phyloP scores from a whole-genome alignment of 306 rosid genomes.

The Sphenostylis stenocarpa region DNA sequence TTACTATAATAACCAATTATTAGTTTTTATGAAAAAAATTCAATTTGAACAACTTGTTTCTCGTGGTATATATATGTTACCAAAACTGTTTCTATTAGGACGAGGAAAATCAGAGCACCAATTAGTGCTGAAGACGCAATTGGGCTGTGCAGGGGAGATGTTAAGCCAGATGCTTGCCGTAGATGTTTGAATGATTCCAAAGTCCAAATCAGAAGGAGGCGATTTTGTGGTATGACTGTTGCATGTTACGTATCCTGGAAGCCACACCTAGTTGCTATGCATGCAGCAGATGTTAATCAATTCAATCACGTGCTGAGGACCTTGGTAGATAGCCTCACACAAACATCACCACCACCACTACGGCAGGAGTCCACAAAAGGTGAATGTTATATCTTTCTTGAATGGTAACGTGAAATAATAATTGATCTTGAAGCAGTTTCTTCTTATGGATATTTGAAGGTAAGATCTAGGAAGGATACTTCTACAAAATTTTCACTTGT shows the following conservation, averaged over 20 bases:
- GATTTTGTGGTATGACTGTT: background rate
- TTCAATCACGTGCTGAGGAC: background rate
- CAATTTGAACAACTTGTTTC: no score
- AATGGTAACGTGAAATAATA: background rate
- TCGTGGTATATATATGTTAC: no score
- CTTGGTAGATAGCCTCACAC: background rate
- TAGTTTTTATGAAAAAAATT: no score
- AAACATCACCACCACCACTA: background rate
- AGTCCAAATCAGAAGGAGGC: slow-evolving; percentile 11
- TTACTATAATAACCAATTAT: no score
- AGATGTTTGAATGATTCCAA: background rate
- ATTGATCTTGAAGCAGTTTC: no score
- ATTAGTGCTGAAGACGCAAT: no score
- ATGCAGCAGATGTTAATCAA: background rate
- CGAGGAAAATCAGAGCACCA: no score
- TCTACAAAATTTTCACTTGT: no score
- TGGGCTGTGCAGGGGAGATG: slow-evolving; percentile 4
- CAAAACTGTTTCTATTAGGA: no score
- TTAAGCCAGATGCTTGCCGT: background rate
- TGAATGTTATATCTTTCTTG: background rate
- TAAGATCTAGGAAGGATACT: no score
- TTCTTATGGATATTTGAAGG: no score
- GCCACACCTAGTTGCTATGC: background rate
- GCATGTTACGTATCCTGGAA: background rate
- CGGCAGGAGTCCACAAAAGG: background rate